phyloP scores from a whole-genome alignment of 805 yeast genomes.

The Jamesozyma gamospora region DNA sequence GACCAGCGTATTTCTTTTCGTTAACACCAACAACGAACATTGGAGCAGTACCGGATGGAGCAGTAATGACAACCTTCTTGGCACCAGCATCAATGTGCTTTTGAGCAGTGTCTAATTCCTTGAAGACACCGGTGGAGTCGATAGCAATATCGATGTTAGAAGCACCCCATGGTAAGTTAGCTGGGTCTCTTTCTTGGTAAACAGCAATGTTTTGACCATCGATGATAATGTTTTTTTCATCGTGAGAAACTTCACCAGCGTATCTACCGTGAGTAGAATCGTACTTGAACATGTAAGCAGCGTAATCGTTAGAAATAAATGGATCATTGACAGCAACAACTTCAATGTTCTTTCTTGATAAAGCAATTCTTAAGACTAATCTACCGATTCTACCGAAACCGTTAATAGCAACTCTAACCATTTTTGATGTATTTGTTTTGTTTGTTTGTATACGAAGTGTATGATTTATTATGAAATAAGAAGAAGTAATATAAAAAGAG shows the following conservation, averaged over 20 bases:
- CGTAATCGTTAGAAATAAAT: constrained; percentile 57
- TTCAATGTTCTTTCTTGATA: constrained; percentile 41
- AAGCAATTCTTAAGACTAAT: constrained; percentile 55
- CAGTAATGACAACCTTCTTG: constrained; percentile 62
- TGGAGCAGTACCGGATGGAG: constrained; percentile 65
- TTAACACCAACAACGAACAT: constrained; percentile 68
- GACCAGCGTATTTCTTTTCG: constrained; percentile 48
- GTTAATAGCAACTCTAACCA: constrained; percentile 48
- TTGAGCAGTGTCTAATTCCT: constrained; percentile 53
- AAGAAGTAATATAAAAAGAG: not conserved
- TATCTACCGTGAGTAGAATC: constrained; percentile 63
- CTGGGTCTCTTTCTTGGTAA: constrained; percentile 60
- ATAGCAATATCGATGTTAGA: constrained; percentile 52
- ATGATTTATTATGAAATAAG: not conserved
- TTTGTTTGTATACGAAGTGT: constrained; percentile 1
- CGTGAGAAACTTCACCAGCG: constrained; percentile 48
- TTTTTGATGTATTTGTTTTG: constrained; percentile 5
- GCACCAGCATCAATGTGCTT: constrained; percentile 68
- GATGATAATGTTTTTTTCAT: constrained; percentile 42
- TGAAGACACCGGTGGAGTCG: constrained; percentile 68
- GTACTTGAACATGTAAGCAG: constrained; percentile 67
- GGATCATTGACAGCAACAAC: constrained; percentile 65
- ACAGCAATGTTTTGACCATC: constrained; percentile 43
- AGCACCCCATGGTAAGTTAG: constrained; percentile 59
- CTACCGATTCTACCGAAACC: constrained; percentile 71